Evolutionary conservation across 2,329 filamentous ascomycete genomes (phyloP).

Genomic region (Fusarium buharicum): DNA sequence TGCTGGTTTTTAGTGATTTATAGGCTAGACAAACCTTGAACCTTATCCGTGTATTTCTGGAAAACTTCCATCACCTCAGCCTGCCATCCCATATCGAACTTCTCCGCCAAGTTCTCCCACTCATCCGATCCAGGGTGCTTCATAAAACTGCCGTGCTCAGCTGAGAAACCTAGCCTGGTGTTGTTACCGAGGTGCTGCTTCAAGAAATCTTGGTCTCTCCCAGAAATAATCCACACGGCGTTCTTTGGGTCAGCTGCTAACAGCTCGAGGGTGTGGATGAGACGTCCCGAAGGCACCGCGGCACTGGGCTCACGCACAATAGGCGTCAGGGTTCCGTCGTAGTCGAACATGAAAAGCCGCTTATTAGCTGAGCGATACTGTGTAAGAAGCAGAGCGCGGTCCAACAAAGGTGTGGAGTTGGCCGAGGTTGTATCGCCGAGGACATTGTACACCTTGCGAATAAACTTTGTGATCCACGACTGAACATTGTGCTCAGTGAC

Average conservation of each 20-base stretch:
- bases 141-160: constrained; percentile 97
- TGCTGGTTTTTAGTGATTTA: too few relatives aligned
- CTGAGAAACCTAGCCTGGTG: constrained; percentile 86
- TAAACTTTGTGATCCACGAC: constrained; percentile 82
- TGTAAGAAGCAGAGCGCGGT: constrained; percentile 75
- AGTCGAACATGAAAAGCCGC: constrained; percentile 98
- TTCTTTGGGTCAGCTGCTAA: constrained; percentile 85
- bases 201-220: constrained; percentile 91
- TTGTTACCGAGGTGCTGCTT: constrained; percentile 95
- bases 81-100: constrained; percentile 93
- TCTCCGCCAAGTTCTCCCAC: constrained; percentile 91
- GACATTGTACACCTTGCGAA: constrained; percentile 82
- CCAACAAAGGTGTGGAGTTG: constrained; percentile 82
- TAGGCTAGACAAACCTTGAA: constrained; percentile 71
- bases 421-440: constrained; percentile 80
- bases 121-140: constrained; percentile 77
- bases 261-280: constrained; percentile 81
- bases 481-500: constrained; percentile 89
- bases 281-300: constrained; percentile 85
- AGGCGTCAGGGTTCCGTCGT: constrained; percentile 94
- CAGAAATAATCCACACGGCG: constrained; percentile 97
- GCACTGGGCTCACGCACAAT: constrained; percentile 93
- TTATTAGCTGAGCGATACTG: constrained; percentile 80
- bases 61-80: constrained; percentile 84
- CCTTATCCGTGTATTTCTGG: constrained; percentile 86